Evolutionary conservation across 2,329 filamentous ascomycete genomes (phyloP).

Genomic region (Byssochlamys sp.): DNA sequence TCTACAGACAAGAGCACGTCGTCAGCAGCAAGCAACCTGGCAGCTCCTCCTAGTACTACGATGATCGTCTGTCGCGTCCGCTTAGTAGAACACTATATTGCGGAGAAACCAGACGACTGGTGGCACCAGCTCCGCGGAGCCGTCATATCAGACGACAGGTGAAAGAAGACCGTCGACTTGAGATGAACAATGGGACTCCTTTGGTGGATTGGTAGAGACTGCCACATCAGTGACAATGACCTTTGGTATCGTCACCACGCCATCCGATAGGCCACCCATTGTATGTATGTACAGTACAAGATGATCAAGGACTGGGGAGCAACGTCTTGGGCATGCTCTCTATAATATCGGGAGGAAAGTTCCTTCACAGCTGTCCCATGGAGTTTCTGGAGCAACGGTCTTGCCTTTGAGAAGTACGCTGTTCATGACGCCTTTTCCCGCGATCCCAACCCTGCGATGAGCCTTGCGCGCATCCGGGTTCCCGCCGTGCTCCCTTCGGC

Average conservation of each 20-base stretch:
- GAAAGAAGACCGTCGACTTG: neutral
- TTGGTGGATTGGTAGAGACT: neutral
- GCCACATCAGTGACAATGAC: neutral
- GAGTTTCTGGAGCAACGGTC: neutral
- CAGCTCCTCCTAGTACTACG: neutral
- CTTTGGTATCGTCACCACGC: neutral
- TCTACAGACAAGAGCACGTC: neutral
- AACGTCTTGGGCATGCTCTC: neutral
- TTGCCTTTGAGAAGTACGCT: neutral
- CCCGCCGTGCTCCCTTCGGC: neutral
- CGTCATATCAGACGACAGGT: neutral
- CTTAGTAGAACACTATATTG: neutral
- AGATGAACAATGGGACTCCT: neutral
- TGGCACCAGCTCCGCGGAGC: neutral
- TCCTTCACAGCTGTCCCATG: neutral
- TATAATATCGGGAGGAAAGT: neutral
- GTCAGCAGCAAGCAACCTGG: neutral
- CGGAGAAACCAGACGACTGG: neutral
- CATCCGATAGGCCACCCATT: neutral
- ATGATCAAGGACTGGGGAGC: neutral
- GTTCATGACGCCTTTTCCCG: neutral
- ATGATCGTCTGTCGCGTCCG: neutral
- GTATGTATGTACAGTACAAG: neutral
- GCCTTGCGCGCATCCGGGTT: neutral
- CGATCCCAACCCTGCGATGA: neutral